A percentile compares a stretch with the other conserved stretches of the same genome.
phyloP scores from a whole-genome alignment of 2,329 filamentous ascomycete genomes.

The Alternaria triticimaculans region DNA sequence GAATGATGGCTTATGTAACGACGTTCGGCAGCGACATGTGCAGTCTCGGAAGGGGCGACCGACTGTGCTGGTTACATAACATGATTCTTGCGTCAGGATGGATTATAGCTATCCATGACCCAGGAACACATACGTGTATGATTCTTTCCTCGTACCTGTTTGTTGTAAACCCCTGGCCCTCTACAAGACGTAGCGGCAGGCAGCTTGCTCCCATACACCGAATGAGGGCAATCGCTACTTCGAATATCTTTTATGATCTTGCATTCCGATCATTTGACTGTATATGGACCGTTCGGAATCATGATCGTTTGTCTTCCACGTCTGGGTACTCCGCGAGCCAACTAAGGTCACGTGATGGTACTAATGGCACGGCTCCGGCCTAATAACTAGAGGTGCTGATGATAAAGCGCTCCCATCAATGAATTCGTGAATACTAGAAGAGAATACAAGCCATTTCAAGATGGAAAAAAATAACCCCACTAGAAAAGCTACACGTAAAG shows the following conservation, averaged over 20 bases:
- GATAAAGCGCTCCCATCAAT: too few species aligned
- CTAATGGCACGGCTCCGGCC: not conserved
- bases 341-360: not conserved
- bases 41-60: too few species aligned
- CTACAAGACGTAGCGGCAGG: too few species aligned
- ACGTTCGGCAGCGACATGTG: too few species aligned
- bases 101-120: too few species aligned
- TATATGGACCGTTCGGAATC: not conserved
- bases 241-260: not conserved
- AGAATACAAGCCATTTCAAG: not conserved
- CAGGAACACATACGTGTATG: too few species aligned
- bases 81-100: too few species aligned
- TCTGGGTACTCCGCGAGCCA: not conserved
- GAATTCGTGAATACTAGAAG: not conserved
- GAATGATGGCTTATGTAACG: too few species aligned
- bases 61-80: too few species aligned
- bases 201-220: too few species aligned
- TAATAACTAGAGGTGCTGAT: fast-evolving
- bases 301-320: fast-evolving
- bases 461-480: not conserved
- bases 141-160: too few species aligned
- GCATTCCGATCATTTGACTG: fast-evolving
- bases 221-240: not conserved
- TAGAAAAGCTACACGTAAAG: not conserved
- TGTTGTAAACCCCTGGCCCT: too few species aligned